phyloP scores from a whole-genome alignment of 768 basidiomycete genomes.

The Panellus pusillus region DNA sequence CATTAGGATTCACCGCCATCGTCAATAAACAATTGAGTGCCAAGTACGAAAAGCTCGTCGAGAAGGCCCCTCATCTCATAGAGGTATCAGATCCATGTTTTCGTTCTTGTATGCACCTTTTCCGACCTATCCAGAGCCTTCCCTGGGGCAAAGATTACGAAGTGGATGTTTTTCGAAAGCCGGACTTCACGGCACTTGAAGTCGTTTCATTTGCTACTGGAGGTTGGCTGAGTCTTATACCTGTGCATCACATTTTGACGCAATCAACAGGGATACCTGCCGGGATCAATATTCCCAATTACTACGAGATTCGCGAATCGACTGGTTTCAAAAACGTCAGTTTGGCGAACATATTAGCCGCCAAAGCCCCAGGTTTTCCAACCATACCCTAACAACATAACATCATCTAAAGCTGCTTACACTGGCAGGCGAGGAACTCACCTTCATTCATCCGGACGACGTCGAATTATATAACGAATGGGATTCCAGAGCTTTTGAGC shows the following conservation, averaged over 20 bases:
- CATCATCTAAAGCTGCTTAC: not conserved
- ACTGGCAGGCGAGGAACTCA: constrained; percentile 64
- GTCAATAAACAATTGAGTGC: constrained; percentile 82
- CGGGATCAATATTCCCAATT: constrained; percentile 87
- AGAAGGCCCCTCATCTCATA: constrained; percentile 75
- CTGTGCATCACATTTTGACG: not conserved
- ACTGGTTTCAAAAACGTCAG: constrained; percentile 90
- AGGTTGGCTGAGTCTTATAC: constrained; percentile 41
- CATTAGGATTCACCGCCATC: constrained; percentile 78
- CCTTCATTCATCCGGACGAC: constrained; percentile 83
- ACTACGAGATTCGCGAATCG: constrained; percentile 80
- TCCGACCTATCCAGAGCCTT: constrained; percentile 35
- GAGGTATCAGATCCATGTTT: constrained; percentile 41
- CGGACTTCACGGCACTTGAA: constrained; percentile 86
- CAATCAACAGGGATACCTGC: constrained; percentile 62
- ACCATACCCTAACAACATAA: not conserved
- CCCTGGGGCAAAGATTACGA: constrained; percentile 77
- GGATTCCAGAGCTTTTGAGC: constrained; percentile 78
- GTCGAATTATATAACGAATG: constrained; percentile 71
- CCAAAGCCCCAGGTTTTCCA: constrained; percentile 73
- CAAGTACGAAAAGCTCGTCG: constrained; percentile 78
- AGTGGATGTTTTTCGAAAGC: constrained; percentile 77
- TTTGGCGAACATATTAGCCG: constrained; percentile 81
- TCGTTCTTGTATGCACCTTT: constrained; percentile 38
- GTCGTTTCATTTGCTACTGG: constrained; percentile 54